Evolutionary conservation across 2,329 filamentous ascomycete genomes (phyloP), one percentile per base, ranked within the genome.

Genomic region (Neonectria ditissima): DNA sequence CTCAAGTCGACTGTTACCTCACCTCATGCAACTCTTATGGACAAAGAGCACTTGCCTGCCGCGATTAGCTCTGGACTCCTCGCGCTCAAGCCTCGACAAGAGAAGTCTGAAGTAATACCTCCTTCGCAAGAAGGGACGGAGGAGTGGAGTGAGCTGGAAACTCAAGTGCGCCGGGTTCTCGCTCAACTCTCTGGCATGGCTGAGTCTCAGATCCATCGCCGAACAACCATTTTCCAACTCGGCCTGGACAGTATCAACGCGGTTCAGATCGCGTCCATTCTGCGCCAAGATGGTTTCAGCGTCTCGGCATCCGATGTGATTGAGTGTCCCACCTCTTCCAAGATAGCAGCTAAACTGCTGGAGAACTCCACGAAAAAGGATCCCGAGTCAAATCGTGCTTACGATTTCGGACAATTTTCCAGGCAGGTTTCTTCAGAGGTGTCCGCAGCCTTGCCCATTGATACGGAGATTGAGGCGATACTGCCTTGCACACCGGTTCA

Each of bases 211-310:
- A 89, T 97, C 50, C 72, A 75, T 4, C 83, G 83, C 13, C 75
- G 85, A 10, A 93, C 89, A 0, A 93, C 92, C 0, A 93, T 98
- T 52, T 97, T 95, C 71, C 89, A 91, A 62, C 86, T 97, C n/a
- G 95, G 95, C 0, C 81, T 97, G 4, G 94, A 97, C 77, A 97
- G 94, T 75, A 96, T 98, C 72, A 94, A 91, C 64, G 92, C 93
- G 0, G 85, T 90, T 5, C 94, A 97, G 73, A 83, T 97, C 10
- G 92, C 93, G 1, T 84, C 87, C 1, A 80, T 84, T 26, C 81
- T 97, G 16, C 87, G 91, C 18, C 85, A 83, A 41, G 72, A 84
- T 18, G 89, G 89, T 0, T 80, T 89, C 41, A 73, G 76, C 1
- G 78, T 94, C 0, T 87, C 88, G 1, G 89, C 92, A 0, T 86